These are phyloP conservation scores for Trametes elegans DNA, from an alignment of 768 basidiomycete genomes.

Conservation along the genomic window DNA sequence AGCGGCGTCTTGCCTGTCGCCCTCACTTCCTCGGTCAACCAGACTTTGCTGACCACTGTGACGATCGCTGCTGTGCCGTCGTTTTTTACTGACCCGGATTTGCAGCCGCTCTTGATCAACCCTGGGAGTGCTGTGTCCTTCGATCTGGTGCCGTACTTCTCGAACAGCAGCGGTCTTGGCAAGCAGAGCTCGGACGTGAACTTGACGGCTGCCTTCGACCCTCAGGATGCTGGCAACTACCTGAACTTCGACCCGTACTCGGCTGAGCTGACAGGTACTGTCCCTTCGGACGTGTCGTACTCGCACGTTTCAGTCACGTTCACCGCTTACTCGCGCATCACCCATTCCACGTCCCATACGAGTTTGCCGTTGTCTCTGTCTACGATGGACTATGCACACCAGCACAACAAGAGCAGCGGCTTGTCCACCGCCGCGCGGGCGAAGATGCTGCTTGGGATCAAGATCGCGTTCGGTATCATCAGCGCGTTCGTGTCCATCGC, in stretches of 20 bases:
- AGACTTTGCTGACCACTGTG: slow-evolving; percentile 62
- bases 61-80: slow-evolving; percentile 67
- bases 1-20: slow-evolving; percentile 53
- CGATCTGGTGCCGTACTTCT: slow-evolving; percentile 53
- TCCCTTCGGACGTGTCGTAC: slow-evolving; percentile 47
- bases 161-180: slow-evolving; percentile 39
- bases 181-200: slow-evolving; percentile 45
- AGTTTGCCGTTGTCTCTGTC: slow-evolving; percentile 50
- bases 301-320: slow-evolving; percentile 53
- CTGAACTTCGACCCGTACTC: slow-evolving; percentile 49
- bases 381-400: slow-evolving; percentile 37
- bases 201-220: slow-evolving; percentile 55
- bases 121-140: slow-evolving; percentile 53
- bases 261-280: slow-evolving; percentile 50
- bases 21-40: slow-evolving; percentile 63
- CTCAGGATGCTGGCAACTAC: slow-evolving; percentile 45
- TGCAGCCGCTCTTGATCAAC: slow-evolving; percentile 56
- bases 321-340: slow-evolving; percentile 62
- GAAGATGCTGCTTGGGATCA: slow-evolving; percentile 55
- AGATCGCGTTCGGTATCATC: slow-evolving; percentile 58
- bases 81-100: slow-evolving; percentile 58
- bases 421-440: slow-evolving; percentile 44
- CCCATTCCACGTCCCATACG: slow-evolving; percentile 72
- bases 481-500: slow-evolving; percentile 58
- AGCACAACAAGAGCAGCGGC: slow-evolving; percentile 29